Base-by-base conservation (phyloP, 768 basidiomycete species). In the Pluteus cervinus region DNA sequence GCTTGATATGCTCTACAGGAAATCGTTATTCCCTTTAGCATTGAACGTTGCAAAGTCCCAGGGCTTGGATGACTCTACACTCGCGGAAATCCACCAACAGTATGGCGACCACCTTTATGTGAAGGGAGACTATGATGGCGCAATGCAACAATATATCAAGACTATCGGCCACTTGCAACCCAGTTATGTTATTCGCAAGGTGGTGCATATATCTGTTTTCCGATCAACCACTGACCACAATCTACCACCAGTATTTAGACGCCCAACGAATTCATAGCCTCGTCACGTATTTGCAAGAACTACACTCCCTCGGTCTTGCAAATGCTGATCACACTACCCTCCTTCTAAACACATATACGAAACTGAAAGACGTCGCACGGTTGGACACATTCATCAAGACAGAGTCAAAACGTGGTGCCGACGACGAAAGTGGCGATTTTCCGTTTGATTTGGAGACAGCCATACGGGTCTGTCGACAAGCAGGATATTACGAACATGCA, bases 371-470 rank as follows among this genome's bases (percentile, higher is more conserved):
- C 50, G 80, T 91, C 11, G 58, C 77, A 2, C 80, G 91, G 9
- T 74, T 98, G 2, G 90, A 97, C 49, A 78, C 71, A 42, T 99
- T 99, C 58, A 87, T 99, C 63, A 89, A 86, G 57, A 81, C 88
- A 3, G 89, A 91, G 54, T 80, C 86, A 1, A 64, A 69, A 29
- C 66, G 75, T 10, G 57, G 60, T 11, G 66, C 64, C 12, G 65
- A 70, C 15, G 68, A 72, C 29, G n/a, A n/a, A n/a, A 53, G 62
- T 7, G 65, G 69, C 22, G 91, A 93, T 53, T 73, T 94, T 3
- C 96, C 94, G 0, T 99, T 98, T 54, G 96, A 98, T 55, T 72
- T 99, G 29, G 91, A 94, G 44, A 99, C 96, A 0, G 96, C 92
- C 0, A 97, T 99, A 37, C 77, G 91, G 3, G 94, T 98, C 20